These are phyloP conservation scores for Teratosphaeria viscida DNA, from an alignment of 2,329 filamentous ascomycete genomes.

Conservation along the genomic window DNA sequence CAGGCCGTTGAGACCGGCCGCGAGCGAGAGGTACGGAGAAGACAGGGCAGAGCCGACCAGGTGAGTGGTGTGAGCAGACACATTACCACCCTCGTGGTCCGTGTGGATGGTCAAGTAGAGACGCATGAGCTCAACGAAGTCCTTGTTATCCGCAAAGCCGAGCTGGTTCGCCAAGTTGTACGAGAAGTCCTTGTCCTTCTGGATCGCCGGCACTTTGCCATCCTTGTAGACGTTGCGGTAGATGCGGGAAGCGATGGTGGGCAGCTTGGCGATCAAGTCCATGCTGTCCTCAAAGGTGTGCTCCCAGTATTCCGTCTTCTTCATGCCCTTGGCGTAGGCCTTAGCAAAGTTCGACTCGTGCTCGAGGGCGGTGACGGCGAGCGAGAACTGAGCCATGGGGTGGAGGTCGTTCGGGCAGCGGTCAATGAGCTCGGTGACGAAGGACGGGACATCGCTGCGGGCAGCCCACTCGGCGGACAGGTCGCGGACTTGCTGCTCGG, in stretches of 20 bases:
- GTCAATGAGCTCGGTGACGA: constrained; percentile 98
- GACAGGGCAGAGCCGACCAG: constrained; percentile 91
- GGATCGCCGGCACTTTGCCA: constrained; percentile 87
- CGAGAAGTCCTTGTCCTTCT: constrained; percentile 99
- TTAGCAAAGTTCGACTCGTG: constrained; percentile 96
- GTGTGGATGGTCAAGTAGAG: constrained; percentile 99
- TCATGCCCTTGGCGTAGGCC: constrained; percentile 97
- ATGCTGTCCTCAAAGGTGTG: constrained; percentile 99
- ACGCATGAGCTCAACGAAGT: constrained; percentile 97
- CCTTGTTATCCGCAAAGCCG: constrained; percentile 85
- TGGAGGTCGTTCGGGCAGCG: constrained; percentile 97
- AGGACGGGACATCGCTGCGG: constrained; percentile 92
- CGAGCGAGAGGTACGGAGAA: constrained; percentile 93
- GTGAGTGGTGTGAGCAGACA: constrained; percentile 96
- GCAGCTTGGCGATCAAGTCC: constrained; percentile 99
- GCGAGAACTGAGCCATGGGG: constrained; percentile 98
- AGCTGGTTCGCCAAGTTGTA: constrained; percentile 99
- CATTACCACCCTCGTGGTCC: constrained; percentile 98
- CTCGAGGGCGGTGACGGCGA: constrained; percentile 96
- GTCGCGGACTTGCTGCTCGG: constrained; percentile 95
- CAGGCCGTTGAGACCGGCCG: constrained; percentile 94
- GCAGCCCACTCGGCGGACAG: constrained; percentile 98
- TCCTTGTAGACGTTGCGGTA: constrained; percentile 99
- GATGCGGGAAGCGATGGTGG: constrained; percentile 94
- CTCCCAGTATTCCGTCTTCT: constrained; percentile 99